Evolutionary conservation across 805 yeast species (phyloP).

Genomic region (Crinitomyces ghanaensis): DNA sequence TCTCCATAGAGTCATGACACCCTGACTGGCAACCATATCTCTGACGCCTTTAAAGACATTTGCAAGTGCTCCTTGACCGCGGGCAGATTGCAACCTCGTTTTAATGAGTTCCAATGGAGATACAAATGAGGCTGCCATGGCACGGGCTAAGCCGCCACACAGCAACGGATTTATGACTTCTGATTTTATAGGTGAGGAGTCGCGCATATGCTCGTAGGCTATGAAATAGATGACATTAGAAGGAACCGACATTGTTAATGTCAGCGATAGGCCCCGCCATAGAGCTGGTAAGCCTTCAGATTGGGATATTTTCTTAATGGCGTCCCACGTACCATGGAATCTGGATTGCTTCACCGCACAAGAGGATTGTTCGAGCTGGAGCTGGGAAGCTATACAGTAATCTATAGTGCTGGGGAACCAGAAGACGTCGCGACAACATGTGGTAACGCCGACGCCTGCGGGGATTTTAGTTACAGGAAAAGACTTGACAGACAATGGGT

Average conservation of each 20-base stretch:
- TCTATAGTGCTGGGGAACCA: conserved; percentile 28
- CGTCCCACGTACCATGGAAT: conserved; percentile 62
- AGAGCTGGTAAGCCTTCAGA: conserved; percentile 68
- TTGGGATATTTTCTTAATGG: conserved; percentile 50
- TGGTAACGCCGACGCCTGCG: conserved; percentile 26
- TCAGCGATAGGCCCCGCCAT: conserved; percentile 82
- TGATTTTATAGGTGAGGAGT: conserved; percentile 45
- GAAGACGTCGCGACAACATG: conserved; percentile 30
- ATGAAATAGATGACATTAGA: conserved; percentile 88
- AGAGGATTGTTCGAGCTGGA: conserved; percentile 12
- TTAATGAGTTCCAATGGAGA: conserved; percentile 82
- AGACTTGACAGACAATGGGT: conserved; percentile 1
- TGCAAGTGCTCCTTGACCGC: conserved; percentile 16
- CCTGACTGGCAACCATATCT: conserved; percentile 41
- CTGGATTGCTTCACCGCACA: conserved; percentile 28
- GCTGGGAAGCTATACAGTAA: conserved; percentile 28
- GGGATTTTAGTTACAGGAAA: conserved; percentile 18
- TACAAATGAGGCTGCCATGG: conserved; percentile 69
- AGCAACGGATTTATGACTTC: conserved; percentile 53
- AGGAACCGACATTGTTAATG: conserved; percentile 79
- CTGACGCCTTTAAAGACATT: conserved; percentile 38
- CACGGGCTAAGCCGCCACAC: conserved; percentile 79
- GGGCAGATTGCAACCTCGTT: conserved; percentile 73
- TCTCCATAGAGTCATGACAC: conserved; percentile 58
- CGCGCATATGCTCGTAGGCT: conserved; percentile 81